A percentile compares a stretch with the other conserved stretches of the same genome.
Conservation (phyloP, 139 green algal species). For the Trebouxia sp. region DNA sequence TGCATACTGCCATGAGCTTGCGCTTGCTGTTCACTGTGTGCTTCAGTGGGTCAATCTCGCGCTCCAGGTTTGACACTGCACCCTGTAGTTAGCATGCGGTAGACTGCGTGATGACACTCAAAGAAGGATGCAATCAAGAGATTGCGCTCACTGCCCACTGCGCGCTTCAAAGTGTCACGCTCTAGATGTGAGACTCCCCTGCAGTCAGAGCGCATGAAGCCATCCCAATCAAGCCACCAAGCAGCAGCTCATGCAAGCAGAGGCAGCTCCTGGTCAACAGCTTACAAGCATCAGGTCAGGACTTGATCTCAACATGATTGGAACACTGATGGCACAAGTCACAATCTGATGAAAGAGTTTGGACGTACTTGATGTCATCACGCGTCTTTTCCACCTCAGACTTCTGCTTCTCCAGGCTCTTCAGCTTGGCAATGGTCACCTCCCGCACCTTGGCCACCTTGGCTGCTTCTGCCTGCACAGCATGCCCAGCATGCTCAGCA, state of each 20-base stretch:
- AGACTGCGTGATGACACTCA: too few species aligned
- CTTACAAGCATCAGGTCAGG: background rate
- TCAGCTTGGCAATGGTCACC: slow-evolving; percentile 57
- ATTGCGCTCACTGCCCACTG: slow-evolving; percentile 58
- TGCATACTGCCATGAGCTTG: too few species aligned
- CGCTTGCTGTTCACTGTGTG: too few species aligned
- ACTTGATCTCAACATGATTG: background rate
- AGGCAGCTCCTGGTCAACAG: background rate
- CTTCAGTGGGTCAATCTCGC: too few species aligned
- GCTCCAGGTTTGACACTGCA: too few species aligned
- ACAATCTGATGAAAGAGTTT: background rate
- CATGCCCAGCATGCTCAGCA: background rate
- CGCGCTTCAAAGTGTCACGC: slow-evolving; percentile 38
- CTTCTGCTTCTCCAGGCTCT: slow-evolving; percentile 61
- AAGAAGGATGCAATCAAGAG: too few species aligned
- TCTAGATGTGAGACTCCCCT: slow-evolving; percentile 48
- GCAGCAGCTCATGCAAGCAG: too few species aligned
- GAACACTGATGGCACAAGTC: background rate
- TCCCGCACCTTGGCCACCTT: slow-evolving; percentile 72
- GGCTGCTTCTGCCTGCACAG: slow-evolving; percentile 63
- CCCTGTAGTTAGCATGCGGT: too few species aligned
- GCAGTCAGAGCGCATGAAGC: background rate
- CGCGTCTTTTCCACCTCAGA: slow-evolving; percentile 61
- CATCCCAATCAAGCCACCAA: too few species aligned
- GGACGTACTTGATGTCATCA: slow-evolving; percentile 51